Percentiles rank a stretch among this genome's conserved stretches.
phyloP scores from a whole-genome alignment of 768 basidiomycete genomes.

The Pholiota molesta region DNA sequence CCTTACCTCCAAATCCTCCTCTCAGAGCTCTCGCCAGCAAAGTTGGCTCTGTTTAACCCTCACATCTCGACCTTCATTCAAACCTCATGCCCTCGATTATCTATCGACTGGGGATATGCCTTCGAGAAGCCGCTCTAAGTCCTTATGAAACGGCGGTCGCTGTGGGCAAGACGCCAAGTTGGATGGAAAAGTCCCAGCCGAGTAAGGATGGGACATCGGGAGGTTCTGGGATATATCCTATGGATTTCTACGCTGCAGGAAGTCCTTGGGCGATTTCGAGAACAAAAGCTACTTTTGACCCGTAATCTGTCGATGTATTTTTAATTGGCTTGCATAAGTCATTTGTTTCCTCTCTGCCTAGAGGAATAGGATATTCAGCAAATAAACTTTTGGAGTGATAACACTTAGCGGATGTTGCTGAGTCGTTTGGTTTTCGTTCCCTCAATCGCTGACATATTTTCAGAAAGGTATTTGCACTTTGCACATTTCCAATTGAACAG shows the following conservation, averaged over 20 bases:
- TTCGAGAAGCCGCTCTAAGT: conserved; percentile 88
- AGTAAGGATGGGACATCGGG: conserved; percentile 23
- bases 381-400: too few relatives aligned
- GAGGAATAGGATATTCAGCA: too few relatives aligned
- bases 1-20: conserved; percentile 91
- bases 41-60: conserved; percentile 80
- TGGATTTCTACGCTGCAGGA: conserved; percentile 94
- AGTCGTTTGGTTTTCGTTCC: too few relatives aligned
- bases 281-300: conserved; percentile 49
- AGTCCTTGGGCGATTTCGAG: conserved; percentile 78
- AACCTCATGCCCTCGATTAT: conserved; percentile 94
- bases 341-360: too few relatives aligned
- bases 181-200: conserved; percentile 50
- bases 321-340: background rate
- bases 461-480: background rate
- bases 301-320: conserved; percentile 7
- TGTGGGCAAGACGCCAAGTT: conserved; percentile 66
- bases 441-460: too few relatives aligned
- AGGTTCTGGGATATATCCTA: conserved; percentile 69
- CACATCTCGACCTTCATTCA: conserved; percentile 92
- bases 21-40: conserved; percentile 96
- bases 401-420: too few relatives aligned
- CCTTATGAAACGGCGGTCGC: conserved; percentile 94
- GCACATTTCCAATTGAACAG: background rate
- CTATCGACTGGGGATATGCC: conserved; percentile 99